A percentile compares a stretch with the other conserved stretches of the same genome.
These are phyloP conservation scores for Amaranthus hypochondriacus DNA, from an alignment of 148 eudicot species.

Conservation along the genomic window DNA sequence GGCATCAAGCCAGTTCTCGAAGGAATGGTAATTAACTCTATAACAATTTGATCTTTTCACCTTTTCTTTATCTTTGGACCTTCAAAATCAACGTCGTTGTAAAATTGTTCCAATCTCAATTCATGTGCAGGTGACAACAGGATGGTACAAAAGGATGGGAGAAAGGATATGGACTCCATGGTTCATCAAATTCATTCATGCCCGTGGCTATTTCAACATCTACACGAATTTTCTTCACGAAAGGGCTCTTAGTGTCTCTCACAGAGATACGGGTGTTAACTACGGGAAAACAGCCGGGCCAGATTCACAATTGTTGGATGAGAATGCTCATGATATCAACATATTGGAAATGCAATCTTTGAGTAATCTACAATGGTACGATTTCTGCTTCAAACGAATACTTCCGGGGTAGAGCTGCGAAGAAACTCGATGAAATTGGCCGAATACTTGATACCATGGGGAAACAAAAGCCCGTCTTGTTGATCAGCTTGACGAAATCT, in stretches of 20 bases:
- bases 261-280: constrained; percentile 91
- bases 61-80: not conserved
- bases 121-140: constrained; percentile 69
- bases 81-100: not conserved
- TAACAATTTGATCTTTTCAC: not conserved
- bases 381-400: constrained; percentile 85
- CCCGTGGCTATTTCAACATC: constrained; percentile 74
- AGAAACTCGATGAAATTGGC: constrained; percentile 42
- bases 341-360: constrained; percentile 51
- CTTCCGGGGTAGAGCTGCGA: constrained; percentile 55
- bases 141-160: constrained; percentile 96
- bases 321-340: constrained; percentile 38
- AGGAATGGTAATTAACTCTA: constrained; percentile 67
- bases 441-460: constrained; percentile 48
- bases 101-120: not conserved
- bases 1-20: constrained; percentile 77
- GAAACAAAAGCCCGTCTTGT: constrained; percentile 45
- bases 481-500: constrained; percentile 44
- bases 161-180: constrained; percentile 98
- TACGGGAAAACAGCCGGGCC: constrained; percentile 91
- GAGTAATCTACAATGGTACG: constrained; percentile 69
- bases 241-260: constrained; percentile 77
- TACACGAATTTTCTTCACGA: constrained; percentile 75
- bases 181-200: constrained; percentile 87
- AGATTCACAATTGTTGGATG: constrained; percentile 64